These are phyloP conservation scores for Kwoniella botswanensis DNA, from an alignment of 768 basidiomycete genomes.

Conservation along the genomic window DNA sequence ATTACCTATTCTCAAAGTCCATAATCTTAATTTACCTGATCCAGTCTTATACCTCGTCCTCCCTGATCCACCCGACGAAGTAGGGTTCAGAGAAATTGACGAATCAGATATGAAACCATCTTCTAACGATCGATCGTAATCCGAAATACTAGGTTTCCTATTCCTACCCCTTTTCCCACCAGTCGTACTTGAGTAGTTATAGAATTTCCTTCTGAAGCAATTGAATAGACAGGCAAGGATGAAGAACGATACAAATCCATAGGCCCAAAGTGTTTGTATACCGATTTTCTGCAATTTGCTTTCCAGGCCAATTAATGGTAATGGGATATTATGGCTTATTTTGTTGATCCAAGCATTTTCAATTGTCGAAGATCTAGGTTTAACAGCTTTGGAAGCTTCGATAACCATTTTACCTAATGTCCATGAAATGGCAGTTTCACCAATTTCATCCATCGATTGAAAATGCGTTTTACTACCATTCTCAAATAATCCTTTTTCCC, in stretches of 20 bases:
- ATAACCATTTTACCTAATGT: conserved; percentile 98
- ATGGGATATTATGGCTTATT: conserved; percentile 13
- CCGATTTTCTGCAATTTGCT: conserved; percentile 36
- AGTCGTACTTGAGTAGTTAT: neutral
- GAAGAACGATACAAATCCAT: conserved; percentile 36
- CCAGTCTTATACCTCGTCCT: conserved; percentile 9
- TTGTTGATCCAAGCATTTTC: conserved; percentile 34
- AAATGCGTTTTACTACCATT: conserved; percentile 63
- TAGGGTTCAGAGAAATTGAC: neutral
- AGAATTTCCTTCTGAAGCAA: conserved; percentile 30
- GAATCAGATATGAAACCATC: conserved; percentile 21
- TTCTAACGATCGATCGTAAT: conserved; percentile 16
- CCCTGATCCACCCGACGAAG: neutral
- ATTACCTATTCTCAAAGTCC: conserved; percentile 19
- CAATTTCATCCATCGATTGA: conserved; percentile 89
- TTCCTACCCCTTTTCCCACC: conserved; percentile 25
- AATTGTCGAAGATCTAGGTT: conserved; percentile 25
- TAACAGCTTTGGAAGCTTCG: conserved; percentile 71
- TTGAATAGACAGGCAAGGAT: conserved; percentile 37
- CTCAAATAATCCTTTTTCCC: conserved; percentile 73
- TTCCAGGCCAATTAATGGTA: conserved; percentile 27
- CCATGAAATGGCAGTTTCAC: conserved; percentile 94
- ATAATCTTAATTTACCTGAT: conserved; percentile 15
- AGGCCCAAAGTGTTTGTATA: conserved; percentile 52
- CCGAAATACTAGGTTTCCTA: conserved; percentile 41